Evolutionary conservation across 495 filamentous ascomycete species (phyloP).

Genomic region (Aspergillus cavernicola): DNA sequence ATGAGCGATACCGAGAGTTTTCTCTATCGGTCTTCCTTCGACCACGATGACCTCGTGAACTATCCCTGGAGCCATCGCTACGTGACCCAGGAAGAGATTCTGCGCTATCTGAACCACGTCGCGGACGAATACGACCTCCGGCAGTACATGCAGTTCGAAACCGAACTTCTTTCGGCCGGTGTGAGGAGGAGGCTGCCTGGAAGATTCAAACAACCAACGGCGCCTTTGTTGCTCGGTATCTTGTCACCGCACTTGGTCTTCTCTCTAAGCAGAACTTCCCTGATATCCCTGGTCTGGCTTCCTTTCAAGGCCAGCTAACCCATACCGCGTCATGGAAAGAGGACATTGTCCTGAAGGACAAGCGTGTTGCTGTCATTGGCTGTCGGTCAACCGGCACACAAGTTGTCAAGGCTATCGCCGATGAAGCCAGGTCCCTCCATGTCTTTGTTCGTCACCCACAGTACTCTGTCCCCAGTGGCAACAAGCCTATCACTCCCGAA

Average conservation of each 20-base stretch:
- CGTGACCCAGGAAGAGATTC: constrained; percentile 47
- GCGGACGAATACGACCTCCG: constrained; percentile 47
- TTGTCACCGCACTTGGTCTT: constrained; percentile 20
- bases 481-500: too few relatives aligned
- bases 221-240: constrained; percentile 25
- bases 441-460: constrained; percentile 51
- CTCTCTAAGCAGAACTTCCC: constrained; percentile 23
- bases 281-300: constrained; percentile 14
- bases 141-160: constrained; percentile 51
- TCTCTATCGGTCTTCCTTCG: constrained; percentile 48
- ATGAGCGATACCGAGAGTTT: constrained; percentile 49
- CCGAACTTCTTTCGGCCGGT: constrained; percentile 40
- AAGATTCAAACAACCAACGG: constrained; percentile 13
- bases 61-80: constrained; percentile 52
- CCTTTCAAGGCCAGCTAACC: constrained; percentile 12
- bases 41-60: constrained; percentile 47
- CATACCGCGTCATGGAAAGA: constrained; percentile 22
- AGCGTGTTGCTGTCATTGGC: constrained; percentile 26
- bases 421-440: constrained; percentile 30
- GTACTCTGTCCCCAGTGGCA: constrained; percentile 40
- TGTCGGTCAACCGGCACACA: constrained; percentile 25
- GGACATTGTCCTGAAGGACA: constrained; percentile 15
- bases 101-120: constrained; percentile 53
- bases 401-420: constrained; percentile 28
- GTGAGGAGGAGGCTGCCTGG: constrained; percentile 31